phyloP scores from a whole-genome alignment of 257 asterid species.

The Petunia axillaris region DNA sequence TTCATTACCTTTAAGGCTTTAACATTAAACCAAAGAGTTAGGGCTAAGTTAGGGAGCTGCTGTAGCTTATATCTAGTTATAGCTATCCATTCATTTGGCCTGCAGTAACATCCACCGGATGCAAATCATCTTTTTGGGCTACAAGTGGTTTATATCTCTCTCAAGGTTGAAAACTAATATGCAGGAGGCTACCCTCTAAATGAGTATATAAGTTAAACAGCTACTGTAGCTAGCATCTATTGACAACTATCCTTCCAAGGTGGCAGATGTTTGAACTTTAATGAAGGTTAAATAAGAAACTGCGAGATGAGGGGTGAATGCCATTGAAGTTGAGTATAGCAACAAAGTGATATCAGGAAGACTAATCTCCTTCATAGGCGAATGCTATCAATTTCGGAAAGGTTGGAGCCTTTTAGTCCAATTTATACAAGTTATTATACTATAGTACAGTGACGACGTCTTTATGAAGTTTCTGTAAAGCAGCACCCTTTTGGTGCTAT shows the following conservation, averaged over 20 bases:
- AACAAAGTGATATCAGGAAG: neutral
- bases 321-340: neutral
- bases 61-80: too few species aligned
- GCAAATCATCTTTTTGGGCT: neutral
- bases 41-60: too few species aligned
- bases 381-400: slow-evolving; percentile 18
- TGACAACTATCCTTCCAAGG: neutral
- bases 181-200: neutral
- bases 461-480: neutral
- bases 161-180: neutral
- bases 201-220: slow-evolving; percentile 7
- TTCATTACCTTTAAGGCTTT: too few species aligned
- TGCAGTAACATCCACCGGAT: neutral
- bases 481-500: neutral
- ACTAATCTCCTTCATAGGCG: neutral
- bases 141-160: neutral
- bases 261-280: neutral
- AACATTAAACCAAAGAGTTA: too few species aligned
- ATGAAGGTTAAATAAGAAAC: neutral
- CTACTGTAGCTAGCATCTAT: neutral
- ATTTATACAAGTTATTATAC: neutral
- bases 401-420: neutral
- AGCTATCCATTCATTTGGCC: too few species aligned
- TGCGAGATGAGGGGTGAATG: neutral
- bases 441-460: neutral